These are phyloP conservation scores for Trichoderma pleuroti DNA, from an alignment of 2,329 filamentous ascomycete genomes.

Conservation along the genomic window DNA sequence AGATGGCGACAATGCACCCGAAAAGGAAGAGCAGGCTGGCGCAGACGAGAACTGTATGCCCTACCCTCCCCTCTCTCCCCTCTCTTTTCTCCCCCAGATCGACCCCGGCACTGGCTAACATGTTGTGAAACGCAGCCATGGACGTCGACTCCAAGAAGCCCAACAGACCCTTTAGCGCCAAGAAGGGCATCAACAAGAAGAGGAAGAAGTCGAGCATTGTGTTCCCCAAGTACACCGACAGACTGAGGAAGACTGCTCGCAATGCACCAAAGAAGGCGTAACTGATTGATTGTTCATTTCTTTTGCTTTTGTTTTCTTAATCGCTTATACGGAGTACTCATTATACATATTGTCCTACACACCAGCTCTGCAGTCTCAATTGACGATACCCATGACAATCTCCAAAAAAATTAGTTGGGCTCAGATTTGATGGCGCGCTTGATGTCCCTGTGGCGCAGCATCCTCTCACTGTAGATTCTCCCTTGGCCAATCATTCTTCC, in stretches of 20 bases:
- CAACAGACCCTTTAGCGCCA: conserved; percentile 38
- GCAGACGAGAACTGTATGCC: conserved; percentile 28
- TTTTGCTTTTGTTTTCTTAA: conserved; percentile 4
- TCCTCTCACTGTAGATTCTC: not conserved
- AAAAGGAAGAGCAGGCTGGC: conserved; percentile 32
- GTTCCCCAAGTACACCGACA: conserved; percentile 57
- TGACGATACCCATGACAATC: conserved; percentile 21
- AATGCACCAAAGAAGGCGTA: conserved; percentile 20
- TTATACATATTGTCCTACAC: conserved; percentile 13
- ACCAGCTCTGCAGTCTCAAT: conserved; percentile 18
- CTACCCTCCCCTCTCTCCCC: not conserved
- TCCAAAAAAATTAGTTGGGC: conserved; percentile 1
- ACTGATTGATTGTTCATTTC: not conserved
- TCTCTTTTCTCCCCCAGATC: not conserved
- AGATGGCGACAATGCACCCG: conserved; percentile 28
- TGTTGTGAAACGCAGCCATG: conserved; percentile 43
- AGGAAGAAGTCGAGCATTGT: conserved; percentile 57
- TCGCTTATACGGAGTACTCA: conserved; percentile 14
- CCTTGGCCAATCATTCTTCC: conserved; percentile 12
- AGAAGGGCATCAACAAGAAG: conserved; percentile 56
- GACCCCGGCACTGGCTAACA: not conserved
- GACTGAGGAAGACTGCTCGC: conserved; percentile 42
- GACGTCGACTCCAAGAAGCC: conserved; percentile 51
- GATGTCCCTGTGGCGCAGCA: conserved; percentile 20
- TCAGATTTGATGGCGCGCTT: not conserved